Percentiles rank a stretch among this genome's conserved stretches.
Conservation (phyloP, 257 asterid genomes). For the Leonotis leonurus region DNA sequence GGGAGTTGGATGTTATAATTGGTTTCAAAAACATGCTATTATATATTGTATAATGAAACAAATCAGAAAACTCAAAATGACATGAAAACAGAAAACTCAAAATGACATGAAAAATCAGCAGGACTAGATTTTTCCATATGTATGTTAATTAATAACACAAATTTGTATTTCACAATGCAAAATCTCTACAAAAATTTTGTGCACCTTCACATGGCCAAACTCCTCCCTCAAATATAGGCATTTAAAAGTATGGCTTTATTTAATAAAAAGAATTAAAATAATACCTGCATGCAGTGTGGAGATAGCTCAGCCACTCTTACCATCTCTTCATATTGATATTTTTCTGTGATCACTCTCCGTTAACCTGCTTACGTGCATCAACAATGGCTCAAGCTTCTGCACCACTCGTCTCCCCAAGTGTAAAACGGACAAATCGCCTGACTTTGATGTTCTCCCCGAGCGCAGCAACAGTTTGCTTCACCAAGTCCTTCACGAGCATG, state of each 20-base stretch:
- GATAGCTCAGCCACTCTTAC: not conserved
- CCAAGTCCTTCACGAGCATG: conserved; percentile 76
- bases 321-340: not conserved
- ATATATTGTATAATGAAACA: too few species aligned
- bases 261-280: conserved; percentile 2
- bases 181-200: conserved; percentile 16
- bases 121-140: too few species aligned
- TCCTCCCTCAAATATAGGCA: not conserved
- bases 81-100: too few species aligned
- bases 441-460: conserved; percentile 92
- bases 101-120: too few species aligned
- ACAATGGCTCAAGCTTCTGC: conserved; percentile 19
- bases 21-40: too few species aligned
- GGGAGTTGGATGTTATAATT: too few species aligned
- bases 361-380: too few species aligned
- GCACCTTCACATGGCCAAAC: not conserved
- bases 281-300: conserved; percentile 2
- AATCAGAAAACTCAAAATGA: too few species aligned
- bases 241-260: not conserved
- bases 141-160: too few species aligned
- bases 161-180: not conserved
- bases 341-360: not conserved
- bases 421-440: conserved; percentile 70
- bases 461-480: conserved; percentile 85
- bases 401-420: conserved; percentile 56